phyloP scores from a whole-genome alignment of 805 yeast species.

The Lipomyces starkeyi region DNA sequence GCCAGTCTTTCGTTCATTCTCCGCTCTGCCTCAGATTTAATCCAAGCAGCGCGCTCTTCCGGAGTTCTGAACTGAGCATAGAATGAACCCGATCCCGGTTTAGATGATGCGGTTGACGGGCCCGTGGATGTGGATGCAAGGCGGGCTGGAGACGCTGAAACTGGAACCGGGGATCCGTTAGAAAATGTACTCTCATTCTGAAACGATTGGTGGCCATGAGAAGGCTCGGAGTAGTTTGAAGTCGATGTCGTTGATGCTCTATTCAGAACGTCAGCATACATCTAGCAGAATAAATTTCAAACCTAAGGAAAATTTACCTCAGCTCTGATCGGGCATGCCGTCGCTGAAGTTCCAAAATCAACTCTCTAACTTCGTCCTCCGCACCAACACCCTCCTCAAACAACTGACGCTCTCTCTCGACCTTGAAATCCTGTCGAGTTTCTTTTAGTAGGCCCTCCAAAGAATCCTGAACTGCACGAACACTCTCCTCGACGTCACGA shows the following conservation, averaged over 20 bases:
- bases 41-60: conserved; percentile 75
- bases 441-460: conserved; percentile 53
- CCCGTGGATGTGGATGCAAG: conserved; percentile 28
- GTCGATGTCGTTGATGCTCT: neutral
- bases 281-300: neutral
- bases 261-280: neutral
- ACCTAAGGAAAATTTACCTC: neutral
- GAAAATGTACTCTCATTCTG: neutral
- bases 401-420: conserved; percentile 61
- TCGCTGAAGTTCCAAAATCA: conserved; percentile 60
- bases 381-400: conserved; percentile 87
- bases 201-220: neutral
- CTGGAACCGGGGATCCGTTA: neutral
- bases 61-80: conserved; percentile 51
- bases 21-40: conserved; percentile 80
- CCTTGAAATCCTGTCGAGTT: conserved; percentile 40
- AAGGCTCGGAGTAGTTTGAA: conserved; percentile 1
- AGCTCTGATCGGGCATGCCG: conserved; percentile 7
- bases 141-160: conserved; percentile 16
- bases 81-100: conserved; percentile 20
- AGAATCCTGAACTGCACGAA: conserved; percentile 64
- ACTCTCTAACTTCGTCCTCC: conserved; percentile 65
- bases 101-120: conserved; percentile 38
- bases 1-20: conserved; percentile 87
- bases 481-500: conserved; percentile 72